Percentiles rank a stretch among this genome's conserved stretches.
Evolutionary conservation across 2,329 filamentous ascomycete genomes (phyloP).

Genomic region (Leptographium radiaticola): DNA sequence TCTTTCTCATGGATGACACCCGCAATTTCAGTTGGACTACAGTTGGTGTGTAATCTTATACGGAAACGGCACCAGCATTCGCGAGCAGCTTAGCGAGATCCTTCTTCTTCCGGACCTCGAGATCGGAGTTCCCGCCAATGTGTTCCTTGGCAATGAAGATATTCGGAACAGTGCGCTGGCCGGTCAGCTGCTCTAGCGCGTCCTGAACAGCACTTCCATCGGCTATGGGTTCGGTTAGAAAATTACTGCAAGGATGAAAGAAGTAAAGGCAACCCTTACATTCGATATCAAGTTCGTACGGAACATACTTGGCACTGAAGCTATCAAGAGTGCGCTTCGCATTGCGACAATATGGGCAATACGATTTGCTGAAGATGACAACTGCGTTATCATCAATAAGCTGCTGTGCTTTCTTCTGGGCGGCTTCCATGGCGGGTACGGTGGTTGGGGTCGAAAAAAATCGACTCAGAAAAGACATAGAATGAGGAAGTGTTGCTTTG

Average conservation of each 20-base stretch:
- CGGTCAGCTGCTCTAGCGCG: slow-evolving; percentile 65
- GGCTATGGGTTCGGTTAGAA: slow-evolving; percentile 34
- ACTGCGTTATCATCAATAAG: slow-evolving; percentile 86
- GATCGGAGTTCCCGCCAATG: slow-evolving; percentile 90
- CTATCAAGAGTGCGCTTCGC: slow-evolving; percentile 64
- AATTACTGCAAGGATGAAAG: slow-evolving; percentile 11
- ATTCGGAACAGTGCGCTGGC: slow-evolving; percentile 87
- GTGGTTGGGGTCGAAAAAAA: slow-evolving; percentile 53
- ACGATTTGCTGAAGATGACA: slow-evolving; percentile 93
- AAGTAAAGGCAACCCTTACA: slow-evolving; percentile 39
- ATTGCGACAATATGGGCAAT: slow-evolving; percentile 82
- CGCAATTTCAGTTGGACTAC: not conserved
- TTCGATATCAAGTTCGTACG: slow-evolving; percentile 75
- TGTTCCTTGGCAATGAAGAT: slow-evolving; percentile 85
- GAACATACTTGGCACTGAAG: slow-evolving; percentile 57
- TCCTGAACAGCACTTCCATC: slow-evolving; percentile 75
- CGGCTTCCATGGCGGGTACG: slow-evolving; percentile 59
- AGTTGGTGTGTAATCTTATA: not conserved
- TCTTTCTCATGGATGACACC: too few species aligned
- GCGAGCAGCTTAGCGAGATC: slow-evolving; percentile 40
- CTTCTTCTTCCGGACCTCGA: slow-evolving; percentile 49
- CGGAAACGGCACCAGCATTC: slow-evolving; percentile 24
- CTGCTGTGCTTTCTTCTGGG: slow-evolving; percentile 68
- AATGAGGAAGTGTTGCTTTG: slow-evolving; percentile 9
- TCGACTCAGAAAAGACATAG: slow-evolving; percentile 56